Conservation (phyloP, 2,329 filamentous ascomycete species). For the Albifimbria verrucaria region DNA sequence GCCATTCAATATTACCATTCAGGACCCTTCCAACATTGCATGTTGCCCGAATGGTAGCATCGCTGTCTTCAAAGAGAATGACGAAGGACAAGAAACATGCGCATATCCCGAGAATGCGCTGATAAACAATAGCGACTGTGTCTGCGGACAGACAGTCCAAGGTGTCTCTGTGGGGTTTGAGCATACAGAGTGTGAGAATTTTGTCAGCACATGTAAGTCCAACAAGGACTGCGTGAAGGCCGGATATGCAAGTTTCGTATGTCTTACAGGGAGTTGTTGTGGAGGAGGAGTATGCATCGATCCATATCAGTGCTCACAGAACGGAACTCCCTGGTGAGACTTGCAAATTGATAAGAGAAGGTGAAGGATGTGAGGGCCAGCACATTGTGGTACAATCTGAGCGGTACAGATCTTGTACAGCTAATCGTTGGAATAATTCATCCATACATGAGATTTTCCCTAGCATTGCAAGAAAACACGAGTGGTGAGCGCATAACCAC, state of each 20-base stretch:
- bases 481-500: too few relatives aligned
- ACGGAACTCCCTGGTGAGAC: too few relatives aligned
- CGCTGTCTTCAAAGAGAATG: constrained; percentile 11
- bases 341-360: too few relatives aligned
- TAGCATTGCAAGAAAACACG: too few relatives aligned
- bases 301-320: constrained; percentile 32
- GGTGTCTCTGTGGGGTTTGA: constrained; percentile 26
- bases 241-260: constrained; percentile 22
- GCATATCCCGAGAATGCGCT: constrained; percentile 28
- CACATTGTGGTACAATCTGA: too few relatives aligned
- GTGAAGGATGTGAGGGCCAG: too few relatives aligned
- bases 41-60: constrained; percentile 27
- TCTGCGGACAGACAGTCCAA: constrained; percentile 28
- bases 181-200: constrained; percentile 30
- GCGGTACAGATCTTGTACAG: too few relatives aligned
- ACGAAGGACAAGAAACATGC: constrained; percentile 15
- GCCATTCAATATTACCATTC: constrained; percentile 28
- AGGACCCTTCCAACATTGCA: constrained; percentile 27
- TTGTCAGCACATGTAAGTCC: constrained; percentile 18
- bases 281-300: constrained; percentile 32
- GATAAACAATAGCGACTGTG: constrained; percentile 25
- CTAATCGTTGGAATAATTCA: too few relatives aligned
- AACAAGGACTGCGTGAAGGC: constrained; percentile 23
- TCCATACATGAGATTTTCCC: too few relatives aligned
- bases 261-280: constrained; percentile 32